Conservation (phyloP, 768 basidiomycete genomes). For the Atractiella rhizophila region DNA sequence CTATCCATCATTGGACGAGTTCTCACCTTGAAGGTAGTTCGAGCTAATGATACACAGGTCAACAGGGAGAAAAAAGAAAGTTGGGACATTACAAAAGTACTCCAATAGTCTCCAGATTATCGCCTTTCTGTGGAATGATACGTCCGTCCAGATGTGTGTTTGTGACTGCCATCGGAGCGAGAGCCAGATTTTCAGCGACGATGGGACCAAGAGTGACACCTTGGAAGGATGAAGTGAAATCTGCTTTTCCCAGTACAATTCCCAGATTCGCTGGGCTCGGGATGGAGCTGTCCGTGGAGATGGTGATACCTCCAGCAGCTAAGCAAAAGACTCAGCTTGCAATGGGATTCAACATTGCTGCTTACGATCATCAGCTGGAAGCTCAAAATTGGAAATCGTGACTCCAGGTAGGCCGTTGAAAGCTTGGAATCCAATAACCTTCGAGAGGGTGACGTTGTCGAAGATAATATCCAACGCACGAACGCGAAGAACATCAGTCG, state of each 20-base stretch:
- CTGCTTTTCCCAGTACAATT: constrained; percentile 39
- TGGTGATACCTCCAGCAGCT: constrained; percentile 8
- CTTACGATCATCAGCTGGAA: not conserved
- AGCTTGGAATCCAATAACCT: constrained; percentile 37
- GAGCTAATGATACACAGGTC: constrained; percentile 40
- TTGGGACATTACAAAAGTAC: not conserved
- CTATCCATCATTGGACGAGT: constrained; percentile 17
- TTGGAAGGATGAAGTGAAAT: constrained; percentile 38
- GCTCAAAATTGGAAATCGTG: not conserved
- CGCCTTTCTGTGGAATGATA: not conserved
- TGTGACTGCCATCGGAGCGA: constrained; percentile 30
- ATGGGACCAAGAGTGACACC: constrained; percentile 38
- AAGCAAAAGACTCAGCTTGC: constrained; percentile 23
- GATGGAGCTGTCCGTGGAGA: constrained; percentile 12
- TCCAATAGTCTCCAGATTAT: not conserved
- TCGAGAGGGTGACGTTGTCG: constrained; percentile 36
- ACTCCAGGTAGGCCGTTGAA: constrained; percentile 47
- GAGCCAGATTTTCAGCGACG: constrained; percentile 28
- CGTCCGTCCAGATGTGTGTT: constrained; percentile 28
- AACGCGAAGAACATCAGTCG: constrained; percentile 37
- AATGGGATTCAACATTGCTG: constrained; percentile 41
- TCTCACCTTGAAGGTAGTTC: constrained; percentile 36
- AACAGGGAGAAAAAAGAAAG: constrained; percentile 20
- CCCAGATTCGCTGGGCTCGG: constrained; percentile 31
- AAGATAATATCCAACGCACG: constrained; percentile 44